Percentiles rank a stretch among this genome's conserved stretches.
Evolutionary conservation across 2,329 filamentous ascomycete genomes (phyloP).

Genomic region (Colletotrichum phormii): DNA sequence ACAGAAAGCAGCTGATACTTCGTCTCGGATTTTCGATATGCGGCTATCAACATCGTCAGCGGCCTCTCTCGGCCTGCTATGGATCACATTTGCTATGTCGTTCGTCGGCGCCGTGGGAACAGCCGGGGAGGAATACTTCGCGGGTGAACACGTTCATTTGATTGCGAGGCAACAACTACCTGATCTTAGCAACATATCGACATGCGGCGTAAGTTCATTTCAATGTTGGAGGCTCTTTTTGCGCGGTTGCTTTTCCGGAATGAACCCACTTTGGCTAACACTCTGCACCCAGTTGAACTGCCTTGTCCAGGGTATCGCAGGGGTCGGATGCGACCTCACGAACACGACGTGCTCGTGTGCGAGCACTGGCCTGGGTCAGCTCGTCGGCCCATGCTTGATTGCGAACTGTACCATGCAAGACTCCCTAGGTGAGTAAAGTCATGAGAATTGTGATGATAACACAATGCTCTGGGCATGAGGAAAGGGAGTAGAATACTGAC

Average conservation of each 20-base stretch:
- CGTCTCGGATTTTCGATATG: neutral
- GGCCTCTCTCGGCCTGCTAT: slow-evolving; percentile 11
- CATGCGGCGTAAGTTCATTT: slow-evolving; percentile 20
- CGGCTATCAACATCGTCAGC: neutral
- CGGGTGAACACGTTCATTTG: neutral
- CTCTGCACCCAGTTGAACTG: neutral
- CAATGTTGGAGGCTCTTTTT: neutral
- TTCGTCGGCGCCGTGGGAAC: neutral
- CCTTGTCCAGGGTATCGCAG: slow-evolving; percentile 21
- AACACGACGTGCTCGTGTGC: slow-evolving; percentile 34
- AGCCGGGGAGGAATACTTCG: neutral
- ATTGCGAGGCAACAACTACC: slow-evolving; percentile 23
- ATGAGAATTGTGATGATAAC: neutral
- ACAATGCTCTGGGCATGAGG: too few relatives aligned
- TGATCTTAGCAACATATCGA: slow-evolving; percentile 26
- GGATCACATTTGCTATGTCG: neutral
- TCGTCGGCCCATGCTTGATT: slow-evolving; percentile 21
- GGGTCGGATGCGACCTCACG: slow-evolving; percentile 31
- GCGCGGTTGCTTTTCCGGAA: neutral
- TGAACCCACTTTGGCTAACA: neutral
- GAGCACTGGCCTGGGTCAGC: slow-evolving; percentile 20
- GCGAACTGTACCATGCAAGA: slow-evolving; percentile 37
- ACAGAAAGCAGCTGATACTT: neutral
- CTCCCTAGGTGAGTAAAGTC: slow-evolving; percentile 20
- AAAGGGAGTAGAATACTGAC: neutral